These are phyloP conservation scores for Entomortierella chlamydospora DNA, from an alignment of 192 early-diverging fungal species.

Conservation along the genomic window DNA sequence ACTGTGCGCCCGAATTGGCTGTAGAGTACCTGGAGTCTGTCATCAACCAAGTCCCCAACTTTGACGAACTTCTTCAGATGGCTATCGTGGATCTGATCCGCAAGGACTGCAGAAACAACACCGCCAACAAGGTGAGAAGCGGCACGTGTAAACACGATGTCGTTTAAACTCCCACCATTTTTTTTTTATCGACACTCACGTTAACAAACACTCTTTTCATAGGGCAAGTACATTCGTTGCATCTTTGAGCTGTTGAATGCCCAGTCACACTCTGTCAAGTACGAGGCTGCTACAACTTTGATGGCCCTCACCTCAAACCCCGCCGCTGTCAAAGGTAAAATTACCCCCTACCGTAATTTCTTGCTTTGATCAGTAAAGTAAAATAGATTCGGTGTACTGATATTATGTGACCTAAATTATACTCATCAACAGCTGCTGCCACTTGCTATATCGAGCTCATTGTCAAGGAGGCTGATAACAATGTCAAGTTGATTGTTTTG, in stretches of 20 bases:
- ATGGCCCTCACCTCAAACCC: slow-evolving; percentile 89
- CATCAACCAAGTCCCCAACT: slow-evolving; percentile 76
- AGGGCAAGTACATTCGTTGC: slow-evolving; percentile 93
- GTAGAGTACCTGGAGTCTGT: slow-evolving; percentile 87
- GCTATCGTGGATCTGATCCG: slow-evolving; percentile 95
- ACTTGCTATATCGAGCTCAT: slow-evolving; percentile 92
- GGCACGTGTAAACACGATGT: not conserved
- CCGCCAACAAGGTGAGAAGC: slow-evolving; percentile 80
- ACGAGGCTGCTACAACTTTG: slow-evolving; percentile 96
- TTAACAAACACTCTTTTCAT: not conserved
- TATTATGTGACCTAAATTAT: not conserved
- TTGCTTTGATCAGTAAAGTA: not conserved
- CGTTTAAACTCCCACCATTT: not conserved
- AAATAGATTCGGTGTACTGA: not conserved
- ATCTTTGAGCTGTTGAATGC: slow-evolving; percentile 88
- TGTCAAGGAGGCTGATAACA: slow-evolving; percentile 96
- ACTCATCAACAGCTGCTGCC: slow-evolving; percentile 77
- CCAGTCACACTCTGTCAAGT: slow-evolving; percentile 90
- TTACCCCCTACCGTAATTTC: too few relatives aligned
- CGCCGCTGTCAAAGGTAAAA: slow-evolving; percentile 86
- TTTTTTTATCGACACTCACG: not conserved
- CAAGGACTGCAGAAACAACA: slow-evolving; percentile 85
- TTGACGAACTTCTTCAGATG: slow-evolving; percentile 95
- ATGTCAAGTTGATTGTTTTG: slow-evolving; percentile 96
- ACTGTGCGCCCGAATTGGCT: slow-evolving; percentile 79